Evolutionary conservation across 73 alveolate genomes (phyloP).

Genomic region (Paramecium bursaria): DNA sequence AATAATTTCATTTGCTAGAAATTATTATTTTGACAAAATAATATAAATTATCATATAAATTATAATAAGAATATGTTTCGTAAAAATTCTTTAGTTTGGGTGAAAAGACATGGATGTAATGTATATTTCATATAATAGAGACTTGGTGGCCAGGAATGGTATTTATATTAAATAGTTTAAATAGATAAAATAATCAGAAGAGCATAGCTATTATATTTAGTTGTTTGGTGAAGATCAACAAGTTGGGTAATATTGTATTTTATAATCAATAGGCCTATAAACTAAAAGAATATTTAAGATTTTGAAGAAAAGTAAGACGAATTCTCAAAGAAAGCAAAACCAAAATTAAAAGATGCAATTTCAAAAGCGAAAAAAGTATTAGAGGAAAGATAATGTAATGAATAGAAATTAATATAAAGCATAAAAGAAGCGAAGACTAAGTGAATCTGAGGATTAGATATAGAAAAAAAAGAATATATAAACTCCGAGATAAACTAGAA

Average conservation of each 20-base stretch:
- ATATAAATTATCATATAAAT: too few species aligned
- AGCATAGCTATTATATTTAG: constrained; percentile 4
- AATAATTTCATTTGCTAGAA: too few species aligned
- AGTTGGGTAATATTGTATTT: constrained; percentile 40
- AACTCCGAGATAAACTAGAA: background rate
- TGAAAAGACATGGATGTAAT: constrained; percentile 46
- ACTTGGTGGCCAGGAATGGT: constrained; percentile 65
- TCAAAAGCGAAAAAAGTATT: constrained; percentile 8
- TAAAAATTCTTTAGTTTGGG: too few species aligned
- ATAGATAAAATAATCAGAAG: constrained; percentile 4
- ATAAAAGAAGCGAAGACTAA: background rate
- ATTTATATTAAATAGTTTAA: background rate
- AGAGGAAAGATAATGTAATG: background rate
- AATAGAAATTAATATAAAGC: background rate
- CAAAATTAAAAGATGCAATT: constrained; percentile 52
- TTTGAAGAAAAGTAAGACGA: constrained; percentile 45
- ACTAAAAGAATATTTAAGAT: constrained; percentile 16
- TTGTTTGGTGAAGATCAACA: constrained; percentile 61
- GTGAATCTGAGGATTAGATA: background rate
- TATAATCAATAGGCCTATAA: constrained; percentile 53
- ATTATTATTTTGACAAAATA: too few species aligned
- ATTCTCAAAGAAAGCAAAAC: constrained; percentile 11
- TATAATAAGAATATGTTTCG: too few species aligned
- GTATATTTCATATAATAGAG: constrained; percentile 24
- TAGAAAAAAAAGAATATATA: background rate